Evolutionary conservation across 495 filamentous ascomycete species (phyloP).

Genomic region (Gamarada debralockiae): DNA sequence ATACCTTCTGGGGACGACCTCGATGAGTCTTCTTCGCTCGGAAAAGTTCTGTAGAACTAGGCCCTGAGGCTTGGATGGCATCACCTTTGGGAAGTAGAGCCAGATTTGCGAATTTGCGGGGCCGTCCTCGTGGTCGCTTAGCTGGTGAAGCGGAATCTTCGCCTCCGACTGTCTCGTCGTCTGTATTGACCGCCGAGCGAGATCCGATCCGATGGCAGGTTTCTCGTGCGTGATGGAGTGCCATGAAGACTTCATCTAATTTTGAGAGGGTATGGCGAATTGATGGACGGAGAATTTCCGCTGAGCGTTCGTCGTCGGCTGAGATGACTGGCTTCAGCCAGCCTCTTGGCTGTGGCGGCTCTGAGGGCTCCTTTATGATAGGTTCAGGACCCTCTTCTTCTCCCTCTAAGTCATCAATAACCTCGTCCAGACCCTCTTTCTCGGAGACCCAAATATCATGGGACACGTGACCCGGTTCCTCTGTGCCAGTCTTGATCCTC

Average conservation of each 20-base stretch:
- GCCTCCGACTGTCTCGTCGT: conserved; percentile 11
- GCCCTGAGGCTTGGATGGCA: neutral
- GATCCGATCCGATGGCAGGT: conserved; percentile 33
- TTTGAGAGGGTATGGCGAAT: conserved; percentile 59
- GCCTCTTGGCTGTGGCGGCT: neutral
- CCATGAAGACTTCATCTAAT: conserved; percentile 61
- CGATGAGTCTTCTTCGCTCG: conserved; percentile 14
- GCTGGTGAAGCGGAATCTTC: neutral
- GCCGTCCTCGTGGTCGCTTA: conserved; percentile 15
- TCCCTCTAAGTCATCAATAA: no score
- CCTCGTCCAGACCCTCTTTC: neutral
- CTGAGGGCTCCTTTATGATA: neutral
- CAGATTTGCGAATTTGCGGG: conserved; percentile 22
- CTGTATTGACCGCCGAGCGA: conserved; percentile 24
- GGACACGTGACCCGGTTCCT: neutral
- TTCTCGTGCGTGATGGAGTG: conserved; percentile 60
- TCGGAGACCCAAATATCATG: no score
- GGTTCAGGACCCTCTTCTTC: neutral
- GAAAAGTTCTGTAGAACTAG: conserved; percentile 1
- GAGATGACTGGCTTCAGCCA: conserved; percentile 38
- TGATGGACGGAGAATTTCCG: conserved; percentile 56
- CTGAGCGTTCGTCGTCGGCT: conserved; percentile 60
- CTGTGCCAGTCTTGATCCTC: neutral
- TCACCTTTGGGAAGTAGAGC: neutral
- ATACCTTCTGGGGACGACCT: conserved; percentile 35